phyloP scores from a whole-genome alignment of 176 grass and related monocot genomes.

The Bothriochloa decipiens region DNA sequence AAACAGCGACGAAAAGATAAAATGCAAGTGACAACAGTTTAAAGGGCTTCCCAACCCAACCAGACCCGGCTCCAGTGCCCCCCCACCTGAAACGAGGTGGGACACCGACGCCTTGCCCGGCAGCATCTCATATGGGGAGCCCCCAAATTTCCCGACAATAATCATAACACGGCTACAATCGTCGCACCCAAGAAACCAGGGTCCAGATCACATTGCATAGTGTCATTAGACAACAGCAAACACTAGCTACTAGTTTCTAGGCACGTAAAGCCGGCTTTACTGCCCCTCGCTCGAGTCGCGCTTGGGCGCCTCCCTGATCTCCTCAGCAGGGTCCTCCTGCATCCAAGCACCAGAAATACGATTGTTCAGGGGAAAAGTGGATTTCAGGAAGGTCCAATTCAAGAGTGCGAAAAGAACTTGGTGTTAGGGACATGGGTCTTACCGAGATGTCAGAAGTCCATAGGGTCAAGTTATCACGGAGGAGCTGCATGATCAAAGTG shows the following conservation, averaged over 20 bases:
- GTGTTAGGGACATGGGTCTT: not conserved
- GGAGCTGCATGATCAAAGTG: slow-evolving; percentile 89
- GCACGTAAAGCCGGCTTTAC: slow-evolving; percentile 51
- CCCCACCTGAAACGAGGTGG: not conserved
- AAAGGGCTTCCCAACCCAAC: slow-evolving; percentile 16
- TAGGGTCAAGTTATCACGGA: slow-evolving; percentile 86
- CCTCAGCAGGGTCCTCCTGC: slow-evolving; percentile 58
- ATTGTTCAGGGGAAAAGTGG: not conserved
- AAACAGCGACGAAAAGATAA: slow-evolving; percentile 31
- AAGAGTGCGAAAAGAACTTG: not conserved
- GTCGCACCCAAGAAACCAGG: slow-evolving; percentile 45
- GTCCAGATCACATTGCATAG: slow-evolving; percentile 46
- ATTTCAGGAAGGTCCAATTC: not conserved
- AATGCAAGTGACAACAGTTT: slow-evolving; percentile 40
- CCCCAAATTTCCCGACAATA: slow-evolving; percentile 40
- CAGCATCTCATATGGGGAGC: slow-evolving; percentile 27
- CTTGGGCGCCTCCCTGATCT: slow-evolving; percentile 56
- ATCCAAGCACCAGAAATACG: not conserved
- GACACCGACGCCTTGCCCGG: not conserved
- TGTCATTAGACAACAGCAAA: slow-evolving; percentile 50
- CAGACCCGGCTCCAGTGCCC: not conserved
- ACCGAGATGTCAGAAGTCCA: slow-evolving; percentile 86
- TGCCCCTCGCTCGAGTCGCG: slow-evolving; percentile 41
- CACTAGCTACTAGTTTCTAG: slow-evolving; percentile 51
- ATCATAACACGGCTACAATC: slow-evolving; percentile 38